Base-by-base conservation (phyloP, 768 basidiomycete genomes). In the Mycena crocata region DNA sequence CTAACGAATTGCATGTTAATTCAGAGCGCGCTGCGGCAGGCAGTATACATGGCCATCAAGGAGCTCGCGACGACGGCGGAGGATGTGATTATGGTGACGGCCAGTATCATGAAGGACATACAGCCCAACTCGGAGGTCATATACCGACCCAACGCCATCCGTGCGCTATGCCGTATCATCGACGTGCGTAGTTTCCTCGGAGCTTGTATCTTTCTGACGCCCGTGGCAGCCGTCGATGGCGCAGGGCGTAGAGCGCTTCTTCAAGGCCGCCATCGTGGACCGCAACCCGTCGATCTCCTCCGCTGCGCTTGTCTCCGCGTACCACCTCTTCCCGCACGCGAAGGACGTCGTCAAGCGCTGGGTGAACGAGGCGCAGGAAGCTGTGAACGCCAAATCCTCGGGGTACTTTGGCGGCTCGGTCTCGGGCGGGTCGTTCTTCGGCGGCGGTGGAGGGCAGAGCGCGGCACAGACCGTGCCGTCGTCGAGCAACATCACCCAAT, bases 91-190 rank as follows among this genome's bases (percentile, higher is more conserved):
- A 99, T 99, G 95, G 96, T 98, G 68, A 99, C 98, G 13, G 94
- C 92, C 78, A 98, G 95, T 74, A 98, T 99, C 79, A 98, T 98
- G 96, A 99, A 99, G 84, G 98, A 99, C 76, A 99, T 99, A 95
- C 98, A 99, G 75, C 93, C 96, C 59, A 98, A 98, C 77, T 92
- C 95, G 52, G 98, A 99, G 80, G 97, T 99, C 74, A 95, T 99
- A 67, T 99, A 99, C 80, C 87, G 98, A 59, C 94, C 98, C 34
- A 99, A 99, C 79, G 93, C 98, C 19, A 99, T 99, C 72, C 90
- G 98, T 70, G 96, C 97, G 9, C 84, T 99, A 8, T 96, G 95
- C 79, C 87, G 96, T 68, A 96, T 99, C 77, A 97, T 98, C 73
- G 98, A 99, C 78, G 98, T 98, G 79, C 77, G 96, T 89, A 19